phyloP scores from a whole-genome alignment of 208 protist genomes.

The Trypanosoma platydactyli region DNA sequence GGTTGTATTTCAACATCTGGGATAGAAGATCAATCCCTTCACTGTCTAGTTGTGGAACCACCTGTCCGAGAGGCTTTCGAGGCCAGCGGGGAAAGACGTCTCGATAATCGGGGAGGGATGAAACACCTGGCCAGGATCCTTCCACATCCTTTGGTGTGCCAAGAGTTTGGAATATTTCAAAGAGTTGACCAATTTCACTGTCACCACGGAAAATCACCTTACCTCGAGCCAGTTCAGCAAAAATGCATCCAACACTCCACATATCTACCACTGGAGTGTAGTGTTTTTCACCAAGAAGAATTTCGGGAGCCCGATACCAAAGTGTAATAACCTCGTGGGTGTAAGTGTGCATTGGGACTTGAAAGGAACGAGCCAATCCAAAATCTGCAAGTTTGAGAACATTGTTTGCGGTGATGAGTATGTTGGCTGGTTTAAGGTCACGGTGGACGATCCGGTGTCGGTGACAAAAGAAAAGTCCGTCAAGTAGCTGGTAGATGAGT shows the following conservation, averaged over 20 bases:
- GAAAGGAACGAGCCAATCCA: conserved; percentile 97
- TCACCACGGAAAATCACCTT: conserved; percentile 98
- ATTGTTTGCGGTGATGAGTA: conserved; percentile 86
- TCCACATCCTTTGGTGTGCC: conserved; percentile 95
- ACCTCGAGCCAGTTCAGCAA: conserved; percentile 96
- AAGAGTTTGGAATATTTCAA: conserved; percentile 97
- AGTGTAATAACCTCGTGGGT: conserved; percentile 99
- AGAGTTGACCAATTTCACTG: conserved; percentile 98
- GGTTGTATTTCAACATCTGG: conserved; percentile 91
- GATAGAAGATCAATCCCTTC: conserved; percentile 84
- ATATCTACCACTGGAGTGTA: conserved; percentile 99
- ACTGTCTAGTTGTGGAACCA: conserved; percentile 76
- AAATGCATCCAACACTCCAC: conserved; percentile 99
- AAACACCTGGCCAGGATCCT: conserved; percentile 97
- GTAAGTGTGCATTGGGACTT: conserved; percentile 98
- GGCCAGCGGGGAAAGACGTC: conserved; percentile 95
- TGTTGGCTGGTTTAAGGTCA: conserved; percentile 96
- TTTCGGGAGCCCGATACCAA: conserved; percentile 99
- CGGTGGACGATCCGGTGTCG: conserved; percentile 93
- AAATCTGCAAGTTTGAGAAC: conserved; percentile 95
- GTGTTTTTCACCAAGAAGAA: conserved; percentile 98
- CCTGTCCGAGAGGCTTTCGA: conserved; percentile 56
- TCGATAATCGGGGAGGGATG: conserved; percentile 96
- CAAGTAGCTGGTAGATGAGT: conserved; percentile 90
- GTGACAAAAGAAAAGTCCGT: conserved; percentile 93